Conservation (phyloP, 768 basidiomycete genomes). For the Mycena maculata region DNA sequence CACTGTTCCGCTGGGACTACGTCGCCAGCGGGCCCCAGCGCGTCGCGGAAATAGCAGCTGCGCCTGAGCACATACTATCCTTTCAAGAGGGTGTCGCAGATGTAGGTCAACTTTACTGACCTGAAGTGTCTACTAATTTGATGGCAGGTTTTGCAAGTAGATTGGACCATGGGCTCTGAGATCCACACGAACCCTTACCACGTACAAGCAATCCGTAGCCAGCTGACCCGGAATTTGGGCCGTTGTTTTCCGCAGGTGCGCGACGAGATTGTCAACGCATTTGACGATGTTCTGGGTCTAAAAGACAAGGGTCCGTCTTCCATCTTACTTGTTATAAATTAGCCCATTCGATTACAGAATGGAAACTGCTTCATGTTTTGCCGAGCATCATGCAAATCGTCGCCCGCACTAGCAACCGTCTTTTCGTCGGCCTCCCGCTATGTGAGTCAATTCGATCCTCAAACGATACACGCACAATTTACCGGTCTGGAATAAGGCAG, state of each 20-base stretch:
- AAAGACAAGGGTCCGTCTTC: not conserved
- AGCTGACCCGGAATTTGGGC: conserved; percentile 3
- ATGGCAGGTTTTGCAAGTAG: not conserved
- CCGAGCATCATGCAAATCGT: conserved; percentile 8
- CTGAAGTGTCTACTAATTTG: not conserved
- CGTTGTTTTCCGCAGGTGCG: conserved; percentile 2
- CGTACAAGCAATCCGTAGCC: not conserved
- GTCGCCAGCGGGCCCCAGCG: not conserved
- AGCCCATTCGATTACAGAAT: not conserved
- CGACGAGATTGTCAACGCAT: not conserved
- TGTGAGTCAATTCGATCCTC: not conserved
- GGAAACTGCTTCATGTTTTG: not conserved
- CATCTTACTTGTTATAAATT: not conserved
- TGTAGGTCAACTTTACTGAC: not conserved
- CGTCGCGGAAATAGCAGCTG: not conserved
- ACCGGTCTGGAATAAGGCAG: not conserved
- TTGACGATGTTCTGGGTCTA: not conserved
- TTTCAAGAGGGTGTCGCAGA: not conserved
- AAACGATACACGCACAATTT: not conserved
- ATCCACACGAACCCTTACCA: not conserved
- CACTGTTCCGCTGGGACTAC: conserved; percentile 7
- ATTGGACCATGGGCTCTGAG: conserved; percentile 1
- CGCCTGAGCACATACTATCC: conserved; percentile 8
- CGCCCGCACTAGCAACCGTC: conserved; percentile 6
- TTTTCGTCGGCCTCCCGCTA: conserved; percentile 15